A percentile compares a stretch with the other conserved stretches of the same genome.
Conservation (phyloP, 805 yeast species). For the Cyberlindnera mycetangii region DNA sequence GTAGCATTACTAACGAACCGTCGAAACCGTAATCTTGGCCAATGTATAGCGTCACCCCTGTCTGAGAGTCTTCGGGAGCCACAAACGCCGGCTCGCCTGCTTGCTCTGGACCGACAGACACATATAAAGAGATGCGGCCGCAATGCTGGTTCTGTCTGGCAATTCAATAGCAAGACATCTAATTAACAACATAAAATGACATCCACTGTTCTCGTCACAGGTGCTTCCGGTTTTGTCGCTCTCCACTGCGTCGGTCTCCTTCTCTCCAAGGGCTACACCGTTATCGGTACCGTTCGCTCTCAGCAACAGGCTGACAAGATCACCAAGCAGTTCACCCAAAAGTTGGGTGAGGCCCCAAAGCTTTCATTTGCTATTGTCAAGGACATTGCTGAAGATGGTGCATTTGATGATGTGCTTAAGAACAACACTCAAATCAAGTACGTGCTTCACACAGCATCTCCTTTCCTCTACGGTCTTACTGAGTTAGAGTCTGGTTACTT, state of each 20-base stretch:
- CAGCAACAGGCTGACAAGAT: conserved; percentile 30
- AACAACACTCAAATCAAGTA: conserved; percentile 43
- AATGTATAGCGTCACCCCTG: too few species aligned
- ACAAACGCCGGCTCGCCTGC: not conserved
- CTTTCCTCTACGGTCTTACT: conserved; percentile 34
- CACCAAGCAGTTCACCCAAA: conserved; percentile 6
- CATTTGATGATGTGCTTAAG: conserved; percentile 44
- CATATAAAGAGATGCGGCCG: not conserved
- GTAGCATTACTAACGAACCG: too few species aligned
- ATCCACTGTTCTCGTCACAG: conserved; percentile 36
- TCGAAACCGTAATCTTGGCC: too few species aligned
- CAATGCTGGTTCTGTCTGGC: not conserved
- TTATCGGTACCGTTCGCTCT: conserved; percentile 33
- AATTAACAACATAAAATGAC: conserved; percentile 1
- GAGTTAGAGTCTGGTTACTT: conserved; percentile 49
- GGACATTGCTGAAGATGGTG: conserved; percentile 41
- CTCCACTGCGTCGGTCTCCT: conserved; percentile 37
- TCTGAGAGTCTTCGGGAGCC: too few species aligned
- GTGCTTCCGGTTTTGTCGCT: conserved; percentile 46
- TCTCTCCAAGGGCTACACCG: conserved; percentile 35
- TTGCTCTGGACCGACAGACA: not conserved
- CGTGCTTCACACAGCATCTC: conserved; percentile 61
- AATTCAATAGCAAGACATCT: too few species aligned
- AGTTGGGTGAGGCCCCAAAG: not conserved
- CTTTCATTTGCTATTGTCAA: conserved; percentile 32